phyloP scores from a whole-genome alignment of 2,329 filamentous ascomycete genomes.

The Penicillium sp. region DNA sequence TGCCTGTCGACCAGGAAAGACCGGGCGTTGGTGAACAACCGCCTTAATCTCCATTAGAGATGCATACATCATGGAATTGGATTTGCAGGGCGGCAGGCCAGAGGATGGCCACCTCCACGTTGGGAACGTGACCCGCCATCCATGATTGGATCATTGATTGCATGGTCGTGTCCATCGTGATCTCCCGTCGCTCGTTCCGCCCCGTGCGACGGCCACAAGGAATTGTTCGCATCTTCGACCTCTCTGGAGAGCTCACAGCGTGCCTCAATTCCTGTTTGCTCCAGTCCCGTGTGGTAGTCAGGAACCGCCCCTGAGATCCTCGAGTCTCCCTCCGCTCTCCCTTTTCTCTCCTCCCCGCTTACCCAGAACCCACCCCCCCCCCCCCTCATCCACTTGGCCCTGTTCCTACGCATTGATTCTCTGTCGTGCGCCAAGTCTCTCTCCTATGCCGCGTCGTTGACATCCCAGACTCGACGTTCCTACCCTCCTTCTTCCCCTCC shows the following conservation, averaged over 20 bases:
- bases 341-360: conserved; percentile 8
- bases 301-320: conserved; percentile 9
- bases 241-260: not conserved
- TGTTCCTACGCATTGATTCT: conserved; percentile 13
- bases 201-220: not conserved
- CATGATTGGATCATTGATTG: conserved; percentile 17
- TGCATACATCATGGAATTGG: too few relatives aligned
- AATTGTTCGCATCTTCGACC: not conserved
- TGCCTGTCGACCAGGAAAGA: too few relatives aligned
- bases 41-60: too few relatives aligned
- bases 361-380: conserved; percentile 3
- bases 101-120: not conserved
- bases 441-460: conserved; percentile 22
- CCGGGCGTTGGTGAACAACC: too few relatives aligned
- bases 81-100: too few relatives aligned
- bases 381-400: conserved; percentile 18
- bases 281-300: conserved; percentile 15
- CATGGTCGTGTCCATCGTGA: conserved; percentile 11
- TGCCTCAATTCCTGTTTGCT: conserved; percentile 5
- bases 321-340: too few relatives aligned
- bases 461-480: conserved; percentile 1
- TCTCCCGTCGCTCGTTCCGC: conserved; percentile 8
- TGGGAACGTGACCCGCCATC: conserved; percentile 21
- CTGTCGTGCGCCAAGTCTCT: conserved; percentile 8
- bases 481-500: conserved; percentile 6